Evolutionary conservation across 345 rosid genomes (phyloP).

Genomic region (Noccaea bulbosa): DNA sequence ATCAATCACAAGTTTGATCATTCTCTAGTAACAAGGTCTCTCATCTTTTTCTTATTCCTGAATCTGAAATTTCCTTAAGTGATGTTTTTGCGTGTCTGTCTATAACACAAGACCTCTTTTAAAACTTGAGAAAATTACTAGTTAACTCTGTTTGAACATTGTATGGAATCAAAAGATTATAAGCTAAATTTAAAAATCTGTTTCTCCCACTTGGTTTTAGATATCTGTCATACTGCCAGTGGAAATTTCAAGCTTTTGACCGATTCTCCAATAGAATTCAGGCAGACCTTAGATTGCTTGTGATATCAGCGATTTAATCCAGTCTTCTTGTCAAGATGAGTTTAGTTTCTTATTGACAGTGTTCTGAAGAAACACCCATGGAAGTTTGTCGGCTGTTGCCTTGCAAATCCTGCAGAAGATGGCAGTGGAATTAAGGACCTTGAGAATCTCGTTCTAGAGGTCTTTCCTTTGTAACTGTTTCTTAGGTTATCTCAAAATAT

Average conservation of each 20-base stretch:
- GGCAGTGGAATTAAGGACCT: slow-evolving; percentile 72
- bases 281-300: slow-evolving; percentile 15
- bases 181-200: slow-evolving; percentile 16
- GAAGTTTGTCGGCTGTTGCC: slow-evolving; percentile 91
- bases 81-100: neutral
- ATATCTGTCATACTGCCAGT: neutral
- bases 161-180: neutral
- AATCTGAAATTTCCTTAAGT: slow-evolving; percentile 6
- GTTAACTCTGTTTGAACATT: neutral
- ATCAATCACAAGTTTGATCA: slow-evolving; percentile 95
- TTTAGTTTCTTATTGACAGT: slow-evolving; percentile 46
- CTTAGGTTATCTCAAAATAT: slow-evolving; percentile 6
- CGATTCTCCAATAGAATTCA: slow-evolving; percentile 20
- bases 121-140: neutral
- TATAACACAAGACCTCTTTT: neutral
- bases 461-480: slow-evolving; percentile 32
- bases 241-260: neutral
- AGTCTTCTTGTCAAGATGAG: neutral
- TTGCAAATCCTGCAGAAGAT: slow-evolving; percentile 94
- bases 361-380: slow-evolving; percentile 73
- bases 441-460: slow-evolving; percentile 81
- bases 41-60: slow-evolving; percentile 10
- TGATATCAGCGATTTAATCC: neutral
- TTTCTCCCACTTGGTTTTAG: slow-evolving; percentile 23
- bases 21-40: slow-evolving; percentile 84